Evolutionary conservation across 2,329 filamentous ascomycete genomes (phyloP).

Genomic region (Fusarium sp.): DNA sequence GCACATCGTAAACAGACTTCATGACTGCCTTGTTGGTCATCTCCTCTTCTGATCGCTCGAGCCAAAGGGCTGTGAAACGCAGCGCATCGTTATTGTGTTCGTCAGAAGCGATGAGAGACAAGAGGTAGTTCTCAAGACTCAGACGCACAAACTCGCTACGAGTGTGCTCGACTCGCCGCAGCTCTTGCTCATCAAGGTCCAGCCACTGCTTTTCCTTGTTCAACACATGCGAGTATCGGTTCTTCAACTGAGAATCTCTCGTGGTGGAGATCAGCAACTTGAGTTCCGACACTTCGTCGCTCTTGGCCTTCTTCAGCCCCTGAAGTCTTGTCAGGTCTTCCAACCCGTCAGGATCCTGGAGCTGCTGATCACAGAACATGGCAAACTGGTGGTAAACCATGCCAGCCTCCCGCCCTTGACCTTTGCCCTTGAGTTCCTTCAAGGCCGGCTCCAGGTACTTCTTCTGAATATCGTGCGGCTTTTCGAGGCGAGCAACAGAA

Average conservation of each 20-base stretch:
- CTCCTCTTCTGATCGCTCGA: slow-evolving; percentile 82
- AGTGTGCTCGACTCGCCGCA: slow-evolving; percentile 79
- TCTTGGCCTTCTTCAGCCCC: slow-evolving; percentile 82
- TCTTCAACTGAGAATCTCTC: slow-evolving; percentile 63
- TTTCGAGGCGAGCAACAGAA: slow-evolving; percentile 89
- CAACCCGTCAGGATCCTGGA: slow-evolving; percentile 85
- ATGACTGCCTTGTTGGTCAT: slow-evolving; percentile 82
- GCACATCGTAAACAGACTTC: slow-evolving; percentile 76
- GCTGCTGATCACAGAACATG: slow-evolving; percentile 91
- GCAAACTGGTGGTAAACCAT: slow-evolving; percentile 96
- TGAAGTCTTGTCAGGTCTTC: slow-evolving; percentile 87
- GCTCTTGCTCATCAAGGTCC: slow-evolving; percentile 88
- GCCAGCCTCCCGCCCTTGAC: slow-evolving; percentile 78
- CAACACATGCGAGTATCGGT: slow-evolving; percentile 69
- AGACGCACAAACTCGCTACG: slow-evolving; percentile 86
- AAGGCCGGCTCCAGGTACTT: slow-evolving; percentile 88
- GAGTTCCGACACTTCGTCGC: slow-evolving; percentile 81
- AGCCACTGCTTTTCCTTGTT: slow-evolving; percentile 87
- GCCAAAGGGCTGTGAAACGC: slow-evolving; percentile 93
- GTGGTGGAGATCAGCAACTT: slow-evolving; percentile 67
- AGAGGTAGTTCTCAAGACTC: slow-evolving; percentile 92
- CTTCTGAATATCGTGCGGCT: slow-evolving; percentile 88
- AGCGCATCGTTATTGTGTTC: slow-evolving; percentile 89
- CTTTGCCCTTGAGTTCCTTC: slow-evolving; percentile 77
- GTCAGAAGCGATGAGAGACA: slow-evolving; percentile 86